Conservation (phyloP, 2,329 filamentous ascomycete species). For the Daldinia eschscholtzii region DNA sequence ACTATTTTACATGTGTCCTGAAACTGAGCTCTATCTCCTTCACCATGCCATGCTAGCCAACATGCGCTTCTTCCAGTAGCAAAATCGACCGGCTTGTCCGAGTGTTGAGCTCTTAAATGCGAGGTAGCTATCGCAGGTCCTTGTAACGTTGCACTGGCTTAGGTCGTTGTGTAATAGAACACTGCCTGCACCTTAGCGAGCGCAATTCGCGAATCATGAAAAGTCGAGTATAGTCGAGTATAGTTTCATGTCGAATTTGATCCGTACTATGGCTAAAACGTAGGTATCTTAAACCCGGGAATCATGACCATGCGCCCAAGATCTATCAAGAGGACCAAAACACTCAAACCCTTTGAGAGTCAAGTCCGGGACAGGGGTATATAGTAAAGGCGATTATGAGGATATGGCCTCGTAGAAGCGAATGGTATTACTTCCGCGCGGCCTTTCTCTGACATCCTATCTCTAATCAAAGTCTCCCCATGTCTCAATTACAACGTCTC, state of each 20-base stretch:
- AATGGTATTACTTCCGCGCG: background rate
- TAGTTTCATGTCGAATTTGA: background rate
- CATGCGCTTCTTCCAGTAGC: background rate
- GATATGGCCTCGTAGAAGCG: background rate
- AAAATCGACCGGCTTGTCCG: background rate
- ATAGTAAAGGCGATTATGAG: background rate
- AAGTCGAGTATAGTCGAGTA: background rate
- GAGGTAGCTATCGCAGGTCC: too few species aligned
- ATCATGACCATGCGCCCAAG: background rate
- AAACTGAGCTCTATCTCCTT: too few species aligned
- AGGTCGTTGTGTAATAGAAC: background rate
- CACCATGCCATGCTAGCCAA: too few species aligned
- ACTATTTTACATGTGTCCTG: too few species aligned
- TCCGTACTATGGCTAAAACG: background rate
- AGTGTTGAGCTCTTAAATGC: background rate
- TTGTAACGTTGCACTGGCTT: too few species aligned
- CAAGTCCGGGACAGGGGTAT: too few species aligned
- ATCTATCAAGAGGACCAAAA: background rate
- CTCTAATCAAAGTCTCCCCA: background rate
- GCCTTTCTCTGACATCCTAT: background rate
- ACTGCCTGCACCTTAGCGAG: background rate
- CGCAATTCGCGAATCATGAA: background rate
- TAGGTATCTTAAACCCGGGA: background rate
- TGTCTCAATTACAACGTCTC: background rate
- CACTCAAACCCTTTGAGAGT: background rate